Evolutionary conservation across 2,329 filamentous ascomycete species (phyloP), one percentile per base, ranked within the genome.

Genomic region (Phaeosphaeriaceae sp.): DNA sequence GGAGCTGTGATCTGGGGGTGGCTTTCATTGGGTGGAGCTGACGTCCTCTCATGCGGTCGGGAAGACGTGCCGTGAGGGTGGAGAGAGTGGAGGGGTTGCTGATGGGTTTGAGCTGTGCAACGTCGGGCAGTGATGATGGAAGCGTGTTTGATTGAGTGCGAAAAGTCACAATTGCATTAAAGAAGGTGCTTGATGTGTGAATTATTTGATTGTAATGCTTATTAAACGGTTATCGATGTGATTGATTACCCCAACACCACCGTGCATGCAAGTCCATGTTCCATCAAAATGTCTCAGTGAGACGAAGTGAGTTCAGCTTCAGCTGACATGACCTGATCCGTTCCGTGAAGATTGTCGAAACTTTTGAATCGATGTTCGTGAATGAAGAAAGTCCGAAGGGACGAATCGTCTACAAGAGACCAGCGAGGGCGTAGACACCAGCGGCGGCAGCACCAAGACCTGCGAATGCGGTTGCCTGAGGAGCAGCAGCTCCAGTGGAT

Each of bases 361-460:
- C 20, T 25, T 45, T 19, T 27, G 17, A 19, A 27, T 52, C 17
- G 24, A 40, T 33, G 7, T 51, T 13, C 10, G 42, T 17, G 3
- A 5, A 11, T 22, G 31, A 22, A 25, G 7, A 24, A 19, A 10
- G 17, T 36, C 31, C 31, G 31, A 36, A 11, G 13, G 3, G 15
- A 27, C 21, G 42, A 49, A 3, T 22, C 53, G 44, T 62, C 62
- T 76, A 76, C 69, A 77, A 73, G 42, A 76, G 69, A 60, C 70
- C 71, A 25, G 72, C 74, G 48, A 68, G 42, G 31, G 71, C 67
- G 54, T 75, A 54, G 48, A 75, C 53, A 61, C 72, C 73, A 63
- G 65, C 73, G 56, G 69, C 73, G 20, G 72, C 55, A 48, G 69
- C 73, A 27, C 73, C 75, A 60, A 76, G 68, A 36, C 63, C 70